phyloP scores from a whole-genome alignment of 2,329 filamentous ascomycete genomes.

The Apiospora arundinis region DNA sequence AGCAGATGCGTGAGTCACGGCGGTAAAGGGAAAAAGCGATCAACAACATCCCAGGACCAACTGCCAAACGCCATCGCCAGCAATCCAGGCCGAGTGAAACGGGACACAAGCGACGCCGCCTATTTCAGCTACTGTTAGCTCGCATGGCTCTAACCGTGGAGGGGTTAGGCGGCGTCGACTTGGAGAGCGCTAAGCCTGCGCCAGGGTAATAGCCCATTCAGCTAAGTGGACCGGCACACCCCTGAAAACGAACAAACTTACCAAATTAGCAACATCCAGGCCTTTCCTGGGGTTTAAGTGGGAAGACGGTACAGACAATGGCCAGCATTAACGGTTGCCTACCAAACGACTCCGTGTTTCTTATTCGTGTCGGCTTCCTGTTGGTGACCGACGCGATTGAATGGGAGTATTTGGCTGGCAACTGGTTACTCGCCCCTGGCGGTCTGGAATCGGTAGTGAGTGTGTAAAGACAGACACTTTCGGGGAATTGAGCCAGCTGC shows the following conservation, averaged over 20 bases:
- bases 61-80: background rate
- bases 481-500: background rate
- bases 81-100: background rate
- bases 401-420: background rate
- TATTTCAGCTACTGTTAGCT: slow-evolving; percentile 2
- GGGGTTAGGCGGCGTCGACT: background rate
- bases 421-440: background rate
- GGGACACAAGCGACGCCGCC: background rate
- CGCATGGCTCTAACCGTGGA: background rate
- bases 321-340: too few relatives aligned
- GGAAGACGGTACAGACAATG: background rate
- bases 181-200: background rate
- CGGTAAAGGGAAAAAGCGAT: background rate
- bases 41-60: background rate
- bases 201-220: background rate
- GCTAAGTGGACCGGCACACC: background rate
- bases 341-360: background rate
- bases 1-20: background rate
- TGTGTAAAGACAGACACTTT: too few relatives aligned
- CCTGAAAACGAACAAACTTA: background rate
- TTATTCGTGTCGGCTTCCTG: background rate
- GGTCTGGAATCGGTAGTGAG: background rate
- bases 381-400: background rate
- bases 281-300: background rate
- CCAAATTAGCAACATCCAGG: background rate